Percentiles rank a stretch among this genome's conserved stretches.
Evolutionary conservation across 345 rosid genomes (phyloP).

Genomic region (Iberis pinnata): DNA sequence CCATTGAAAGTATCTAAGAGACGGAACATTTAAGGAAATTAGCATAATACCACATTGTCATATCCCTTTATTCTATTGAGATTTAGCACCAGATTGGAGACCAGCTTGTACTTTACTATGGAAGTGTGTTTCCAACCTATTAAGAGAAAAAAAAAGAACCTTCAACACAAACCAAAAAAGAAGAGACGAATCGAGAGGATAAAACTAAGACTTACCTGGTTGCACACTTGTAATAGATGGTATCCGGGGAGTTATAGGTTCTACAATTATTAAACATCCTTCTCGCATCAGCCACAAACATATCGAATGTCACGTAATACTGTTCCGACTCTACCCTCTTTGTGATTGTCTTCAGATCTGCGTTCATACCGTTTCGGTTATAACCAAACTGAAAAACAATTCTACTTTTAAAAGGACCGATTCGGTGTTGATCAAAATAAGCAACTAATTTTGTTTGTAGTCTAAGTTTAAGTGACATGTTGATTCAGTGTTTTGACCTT

Average conservation of each 20-base stretch:
- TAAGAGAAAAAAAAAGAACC: no score
- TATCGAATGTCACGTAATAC: conserved; percentile 86
- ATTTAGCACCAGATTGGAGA: conserved; percentile 60
- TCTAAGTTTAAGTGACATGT: no score
- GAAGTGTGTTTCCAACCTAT: conserved; percentile 75
- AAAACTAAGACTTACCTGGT: no score
- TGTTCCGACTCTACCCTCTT: conserved; percentile 95
- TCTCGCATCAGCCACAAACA: conserved; percentile 92
- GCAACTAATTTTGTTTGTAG: no score
- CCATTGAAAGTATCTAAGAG: not conserved
- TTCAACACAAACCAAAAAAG: not conserved
- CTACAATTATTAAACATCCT: conserved; percentile 90
- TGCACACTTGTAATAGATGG: conserved; percentile 85
- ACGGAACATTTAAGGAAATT: not conserved
- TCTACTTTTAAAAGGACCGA: not conserved
- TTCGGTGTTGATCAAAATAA: no score
- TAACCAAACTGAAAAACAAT: not conserved
- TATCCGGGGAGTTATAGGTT: conserved; percentile 84
- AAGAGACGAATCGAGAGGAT: conserved; percentile 19
- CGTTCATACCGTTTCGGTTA: conserved; percentile 10
- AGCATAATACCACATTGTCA: conserved; percentile 1
- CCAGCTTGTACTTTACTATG: conserved; percentile 81
- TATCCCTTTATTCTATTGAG: conserved; percentile 39
- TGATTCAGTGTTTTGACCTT: no score
- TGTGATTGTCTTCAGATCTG: conserved; percentile 87